A percentile compares a stretch with the other conserved stretches of the same genome.
Conservation (phyloP, 805 yeast species). For the Wickerhamiella bombiphila region DNA sequence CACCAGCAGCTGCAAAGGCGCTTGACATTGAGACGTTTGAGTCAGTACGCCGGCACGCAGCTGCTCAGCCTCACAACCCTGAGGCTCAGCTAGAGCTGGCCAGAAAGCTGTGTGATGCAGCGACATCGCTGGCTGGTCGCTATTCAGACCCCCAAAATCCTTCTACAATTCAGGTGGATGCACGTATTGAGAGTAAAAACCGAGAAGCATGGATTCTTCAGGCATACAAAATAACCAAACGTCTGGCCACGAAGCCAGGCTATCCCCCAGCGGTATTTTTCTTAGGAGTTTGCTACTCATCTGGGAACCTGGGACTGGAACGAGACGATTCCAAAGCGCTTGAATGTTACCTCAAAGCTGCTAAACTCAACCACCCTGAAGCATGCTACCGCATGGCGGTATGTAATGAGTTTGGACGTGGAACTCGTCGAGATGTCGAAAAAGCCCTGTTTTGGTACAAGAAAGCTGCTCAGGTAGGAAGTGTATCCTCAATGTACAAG, state of each 20-base stretch:
- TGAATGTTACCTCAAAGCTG: constrained; percentile 44
- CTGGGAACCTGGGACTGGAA: constrained; percentile 35
- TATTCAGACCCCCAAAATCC: constrained; percentile 30
- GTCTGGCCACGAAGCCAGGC: constrained; percentile 31
- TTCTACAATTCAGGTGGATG: constrained; percentile 25
- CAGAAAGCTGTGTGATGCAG: constrained; percentile 38
- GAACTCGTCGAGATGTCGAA: constrained; percentile 30
- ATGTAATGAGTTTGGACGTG: constrained; percentile 53
- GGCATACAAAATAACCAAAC: constrained; percentile 45
- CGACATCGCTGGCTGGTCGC: constrained; percentile 20
- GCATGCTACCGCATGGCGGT: constrained; percentile 60
- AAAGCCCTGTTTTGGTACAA: constrained; percentile 41
- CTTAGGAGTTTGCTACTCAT: constrained; percentile 45
- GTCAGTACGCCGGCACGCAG: constrained; percentile 19
- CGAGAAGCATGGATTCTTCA: constrained; percentile 41
- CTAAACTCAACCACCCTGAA: constrained; percentile 39
- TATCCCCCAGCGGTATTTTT: constrained; percentile 44
- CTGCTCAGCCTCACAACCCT: constrained; percentile 26
- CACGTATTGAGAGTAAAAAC: constrained; percentile 35
- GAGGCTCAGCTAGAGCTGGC: constrained; percentile 50
- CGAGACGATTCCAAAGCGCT: constrained; percentile 48
- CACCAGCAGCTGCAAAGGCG: no score
- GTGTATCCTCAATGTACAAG: constrained; percentile 57
- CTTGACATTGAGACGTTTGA: constrained; percentile 23
- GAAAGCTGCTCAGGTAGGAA: constrained; percentile 47